Conservation (phyloP, 23 red algal genomes). For the Gracilariopsis chorda region DNA sequence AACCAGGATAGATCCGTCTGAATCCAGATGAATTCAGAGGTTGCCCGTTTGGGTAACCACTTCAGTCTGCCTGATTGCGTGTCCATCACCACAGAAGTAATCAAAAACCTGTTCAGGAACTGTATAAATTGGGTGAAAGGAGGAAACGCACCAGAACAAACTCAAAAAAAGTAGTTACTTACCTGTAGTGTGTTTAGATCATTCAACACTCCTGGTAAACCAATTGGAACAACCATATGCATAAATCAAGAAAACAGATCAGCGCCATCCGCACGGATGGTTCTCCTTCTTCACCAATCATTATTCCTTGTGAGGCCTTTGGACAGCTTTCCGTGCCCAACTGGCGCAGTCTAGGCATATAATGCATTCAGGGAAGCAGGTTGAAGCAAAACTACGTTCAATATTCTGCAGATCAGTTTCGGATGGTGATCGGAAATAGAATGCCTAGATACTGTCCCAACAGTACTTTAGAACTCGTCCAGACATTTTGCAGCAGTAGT, state of each 20-base stretch:
- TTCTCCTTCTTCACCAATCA: slow-evolving; percentile 11
- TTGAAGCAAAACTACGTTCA: neutral
- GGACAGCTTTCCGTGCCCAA: slow-evolving; percentile 30
- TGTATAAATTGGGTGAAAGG: neutral
- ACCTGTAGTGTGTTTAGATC: slow-evolving; percentile 15
- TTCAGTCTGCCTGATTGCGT: too few species aligned
- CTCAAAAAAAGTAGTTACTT: neutral
- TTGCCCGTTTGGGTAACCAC: too few species aligned
- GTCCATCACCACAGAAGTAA: too few species aligned
- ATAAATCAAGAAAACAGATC: slow-evolving; percentile 18
- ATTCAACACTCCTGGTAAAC: neutral
- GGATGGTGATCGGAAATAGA: slow-evolving; percentile 19
- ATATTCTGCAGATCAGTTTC: neutral
- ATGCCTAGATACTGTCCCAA: neutral
- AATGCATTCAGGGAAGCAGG: slow-evolving; percentile 20
- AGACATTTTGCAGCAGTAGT: slow-evolving; percentile 3
- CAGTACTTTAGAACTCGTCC: neutral
- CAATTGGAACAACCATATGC: slow-evolving; percentile 19
- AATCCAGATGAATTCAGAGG: too few species aligned
- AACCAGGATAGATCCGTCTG: too few species aligned
- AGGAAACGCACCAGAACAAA: neutral
- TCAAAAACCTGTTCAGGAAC: neutral
- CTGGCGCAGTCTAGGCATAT: neutral
- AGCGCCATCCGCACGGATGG: neutral
- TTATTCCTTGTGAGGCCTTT: neutral